Conservation (phyloP, 1,139 yeast species). For the Taphrina confusa region DNA sequence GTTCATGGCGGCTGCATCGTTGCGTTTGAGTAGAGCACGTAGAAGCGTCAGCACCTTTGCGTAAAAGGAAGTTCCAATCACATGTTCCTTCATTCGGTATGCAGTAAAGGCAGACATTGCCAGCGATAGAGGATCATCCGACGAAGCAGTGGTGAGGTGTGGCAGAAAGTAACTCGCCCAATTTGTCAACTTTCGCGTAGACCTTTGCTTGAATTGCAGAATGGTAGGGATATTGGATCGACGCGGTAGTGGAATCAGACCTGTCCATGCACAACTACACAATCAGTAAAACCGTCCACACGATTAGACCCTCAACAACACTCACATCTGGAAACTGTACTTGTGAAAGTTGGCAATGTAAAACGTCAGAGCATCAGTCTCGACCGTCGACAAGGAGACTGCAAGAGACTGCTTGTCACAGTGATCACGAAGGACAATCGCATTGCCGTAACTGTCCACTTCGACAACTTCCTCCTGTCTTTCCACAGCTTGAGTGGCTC, state of each 20-base stretch:
- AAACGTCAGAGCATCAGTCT: slow-evolving; percentile 4
- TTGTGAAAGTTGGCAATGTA: slow-evolving; percentile 18
- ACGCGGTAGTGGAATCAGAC: slow-evolving; percentile 19
- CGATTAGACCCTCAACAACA: too few relatives aligned
- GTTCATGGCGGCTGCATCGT: slow-evolving; percentile 12
- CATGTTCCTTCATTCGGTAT: slow-evolving; percentile 9
- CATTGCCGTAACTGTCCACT: neutral
- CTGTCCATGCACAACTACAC: slow-evolving; percentile 24
- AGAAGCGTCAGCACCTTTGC: slow-evolving; percentile 10
- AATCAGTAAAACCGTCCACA: slow-evolving; percentile 8
- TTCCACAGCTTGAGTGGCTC: neutral
- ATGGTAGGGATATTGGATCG: slow-evolving; percentile 15
- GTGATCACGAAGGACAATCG: neutral
- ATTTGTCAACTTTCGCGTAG: slow-evolving; percentile 11
- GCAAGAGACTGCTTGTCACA: neutral
- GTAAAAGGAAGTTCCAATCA: slow-evolving; percentile 7
- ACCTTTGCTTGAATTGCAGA: slow-evolving; percentile 1
- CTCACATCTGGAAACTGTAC: slow-evolving; percentile 13
- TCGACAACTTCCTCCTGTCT: neutral
- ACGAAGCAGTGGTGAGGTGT: slow-evolving; percentile 20
- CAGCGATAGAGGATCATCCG: slow-evolving; percentile 18
- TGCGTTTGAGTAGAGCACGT: slow-evolving; percentile 11
- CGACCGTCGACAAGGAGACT: slow-evolving; percentile 11
- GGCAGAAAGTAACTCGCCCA: slow-evolving; percentile 32
- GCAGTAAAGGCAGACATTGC: slow-evolving; percentile 27